These are phyloP conservation scores for Myxozyma neotropica DNA, from an alignment of 805 yeast genomes.

Conservation along the genomic window DNA sequence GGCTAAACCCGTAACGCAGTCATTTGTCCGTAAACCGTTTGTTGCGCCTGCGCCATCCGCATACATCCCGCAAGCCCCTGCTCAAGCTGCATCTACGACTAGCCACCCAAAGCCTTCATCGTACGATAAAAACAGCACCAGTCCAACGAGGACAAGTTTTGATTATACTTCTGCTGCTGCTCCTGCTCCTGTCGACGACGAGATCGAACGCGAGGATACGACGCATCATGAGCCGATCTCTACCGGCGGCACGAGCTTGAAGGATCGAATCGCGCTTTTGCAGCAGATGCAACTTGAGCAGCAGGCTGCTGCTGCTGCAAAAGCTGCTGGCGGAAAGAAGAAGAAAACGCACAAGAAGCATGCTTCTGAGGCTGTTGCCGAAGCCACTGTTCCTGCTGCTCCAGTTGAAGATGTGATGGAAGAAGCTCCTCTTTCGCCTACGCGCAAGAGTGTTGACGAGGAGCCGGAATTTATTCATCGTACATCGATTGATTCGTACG, in stretches of 20 bases:
- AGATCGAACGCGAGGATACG: conserved; percentile 13
- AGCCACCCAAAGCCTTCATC: neutral
- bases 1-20: conserved; percentile 46
- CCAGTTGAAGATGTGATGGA: conserved; percentile 19
- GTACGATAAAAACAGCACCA: neutral
- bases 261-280: conserved; percentile 81
- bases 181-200: too few species aligned
- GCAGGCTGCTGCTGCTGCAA: conserved; percentile 48
- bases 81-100: too few species aligned
- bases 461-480: neutral
- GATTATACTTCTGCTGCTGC: neutral
- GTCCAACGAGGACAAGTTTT: conserved; percentile 13
- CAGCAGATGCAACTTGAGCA: conserved; percentile 83
- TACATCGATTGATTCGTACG: conserved; percentile 1
- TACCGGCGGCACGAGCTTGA: conserved; percentile 59
- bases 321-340: conserved; percentile 16
- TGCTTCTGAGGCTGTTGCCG: conserved; percentile 1
- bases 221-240: conserved; percentile 29
- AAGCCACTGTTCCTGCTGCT: conserved; percentile 23
- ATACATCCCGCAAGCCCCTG: conserved; percentile 25
- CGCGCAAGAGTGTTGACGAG: conserved; percentile 3
- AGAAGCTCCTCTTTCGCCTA: neutral
- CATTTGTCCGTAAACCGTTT: conserved; percentile 58
- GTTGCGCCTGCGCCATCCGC: conserved; percentile 58
- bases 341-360: conserved; percentile 18